A percentile compares a stretch with the other conserved stretches of the same genome.
Conservation (phyloP, 1,284 basidiomycete genomes). For the Pterula multifida region DNA sequence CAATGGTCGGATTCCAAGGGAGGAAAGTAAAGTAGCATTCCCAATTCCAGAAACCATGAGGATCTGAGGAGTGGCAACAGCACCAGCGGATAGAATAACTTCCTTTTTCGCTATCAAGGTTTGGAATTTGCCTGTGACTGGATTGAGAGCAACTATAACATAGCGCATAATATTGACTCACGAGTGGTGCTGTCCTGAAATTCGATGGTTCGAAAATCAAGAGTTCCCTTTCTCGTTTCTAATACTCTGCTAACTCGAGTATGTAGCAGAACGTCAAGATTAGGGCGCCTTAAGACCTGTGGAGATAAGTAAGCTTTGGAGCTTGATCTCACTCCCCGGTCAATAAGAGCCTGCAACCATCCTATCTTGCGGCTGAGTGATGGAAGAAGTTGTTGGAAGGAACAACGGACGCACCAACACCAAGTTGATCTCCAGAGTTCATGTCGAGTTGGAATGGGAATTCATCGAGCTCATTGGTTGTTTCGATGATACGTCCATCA, state of each 20-base stretch:
- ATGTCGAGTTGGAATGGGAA: constrained; percentile 17
- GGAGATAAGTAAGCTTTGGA: constrained; percentile 18
- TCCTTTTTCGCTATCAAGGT: constrained; percentile 14
- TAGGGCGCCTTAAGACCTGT: constrained; percentile 12
- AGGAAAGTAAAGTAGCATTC: constrained; percentile 15
- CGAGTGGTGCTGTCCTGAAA: constrained; percentile 9
- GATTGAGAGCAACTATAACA: constrained; percentile 13
- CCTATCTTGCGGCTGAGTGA: constrained; percentile 6
- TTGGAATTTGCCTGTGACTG: constrained; percentile 16
- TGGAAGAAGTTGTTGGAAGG: neutral
- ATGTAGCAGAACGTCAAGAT: constrained; percentile 16
- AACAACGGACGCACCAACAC: constrained; percentile 14
- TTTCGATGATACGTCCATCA: constrained; percentile 14
- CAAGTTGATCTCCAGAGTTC: constrained; percentile 19
- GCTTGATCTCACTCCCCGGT: constrained; percentile 14
- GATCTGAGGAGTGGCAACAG: constrained; percentile 20
- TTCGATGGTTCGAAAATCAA: constrained; percentile 13
- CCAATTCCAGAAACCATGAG: constrained; percentile 28
- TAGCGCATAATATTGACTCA: constrained; percentile 3
- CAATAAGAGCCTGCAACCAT: constrained; percentile 16
- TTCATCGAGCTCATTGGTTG: constrained; percentile 13
- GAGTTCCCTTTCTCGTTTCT: constrained; percentile 2
- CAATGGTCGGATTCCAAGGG: constrained; percentile 19
- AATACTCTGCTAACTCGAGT: constrained; percentile 14
- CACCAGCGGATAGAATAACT: constrained; percentile 21